Base-by-base conservation (phyloP, 768 basidiomycete genomes). In the Mrakia blollopis region DNA sequence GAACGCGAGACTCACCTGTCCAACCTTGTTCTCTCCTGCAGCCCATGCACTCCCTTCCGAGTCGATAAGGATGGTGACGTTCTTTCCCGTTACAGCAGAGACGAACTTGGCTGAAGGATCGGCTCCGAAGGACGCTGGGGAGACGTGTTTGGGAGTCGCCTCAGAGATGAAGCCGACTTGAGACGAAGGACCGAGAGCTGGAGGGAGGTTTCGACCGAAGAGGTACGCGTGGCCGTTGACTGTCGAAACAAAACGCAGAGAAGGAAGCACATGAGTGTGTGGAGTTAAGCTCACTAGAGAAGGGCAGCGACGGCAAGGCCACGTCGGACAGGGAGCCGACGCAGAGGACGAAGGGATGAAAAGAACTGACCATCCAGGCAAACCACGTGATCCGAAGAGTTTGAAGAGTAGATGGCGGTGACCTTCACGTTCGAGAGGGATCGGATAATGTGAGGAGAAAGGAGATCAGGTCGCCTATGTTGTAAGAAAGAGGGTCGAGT, bases 381-480 rank as follows among this genome's bases (percentile, higher is more conserved):
- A 14, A 82, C 79, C 35, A 80, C 81, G 74, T 84, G 83, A 41
- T 80, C 80, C 0, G 83, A 83, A 6, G 81, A 70, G 13, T 79
- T 79, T 13, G 83, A 82, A 14, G 91, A 87, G 83, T 94, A 90
- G 72, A 94, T 84, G 11, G 91, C 91, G 30, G 86, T 84, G 14
- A 87, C 86, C 81, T 90, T 89, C 84, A 95, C 87, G 82, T 95
- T 94, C 82, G 89, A 87, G 44, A 98, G 86, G 0, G 93, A 92
- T 76, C 96, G 91, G 25, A 98, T 87, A 80, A 96, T 92, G 84
- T 94, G 89, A 0, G 94, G 94, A 83, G 92, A 89, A 73, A 90
- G 87, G 5, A 98, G 88, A 86, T 98, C 94, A 5, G 93, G 90
- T 50, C 65, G 62, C 8, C 70, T 72, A n/a, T 6, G 16, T 30